Percentiles rank a stretch among this genome's conserved stretches.
phyloP scores from a whole-genome alignment of 352 stramenopile species.

The Phytopythium chamaehyphon region DNA sequence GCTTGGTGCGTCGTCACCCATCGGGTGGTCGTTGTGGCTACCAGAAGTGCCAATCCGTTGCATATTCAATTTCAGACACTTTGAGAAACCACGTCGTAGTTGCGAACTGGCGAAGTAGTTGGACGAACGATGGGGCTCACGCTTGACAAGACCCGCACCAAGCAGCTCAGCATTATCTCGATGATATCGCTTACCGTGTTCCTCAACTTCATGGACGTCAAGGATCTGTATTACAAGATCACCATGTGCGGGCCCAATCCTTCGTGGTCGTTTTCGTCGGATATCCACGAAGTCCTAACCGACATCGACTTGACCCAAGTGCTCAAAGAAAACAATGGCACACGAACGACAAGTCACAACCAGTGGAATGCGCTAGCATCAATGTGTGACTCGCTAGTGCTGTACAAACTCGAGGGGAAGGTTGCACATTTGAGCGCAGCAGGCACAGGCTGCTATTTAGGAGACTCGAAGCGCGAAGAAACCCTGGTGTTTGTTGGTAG shows the following conservation, averaged over 20 bases:
- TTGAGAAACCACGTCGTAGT: no score
- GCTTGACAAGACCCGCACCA: constrained; percentile 1
- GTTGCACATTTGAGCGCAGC: constrained; percentile 12
- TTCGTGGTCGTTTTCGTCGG: constrained; percentile 11
- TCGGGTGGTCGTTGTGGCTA: no score
- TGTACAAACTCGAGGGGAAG: constrained; percentile 13
- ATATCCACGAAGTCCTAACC: constrained; percentile 15
- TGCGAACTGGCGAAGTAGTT: no score
- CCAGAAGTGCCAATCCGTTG: no score
- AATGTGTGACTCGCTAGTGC: constrained; percentile 15
- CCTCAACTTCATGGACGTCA: constrained; percentile 23
- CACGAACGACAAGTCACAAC: constrained; percentile 8
- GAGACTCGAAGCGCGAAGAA: constrained; percentile 10
- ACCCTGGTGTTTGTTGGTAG: constrained; percentile 17
- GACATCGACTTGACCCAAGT: constrained; percentile 14
- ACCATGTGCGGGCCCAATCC: constrained; percentile 15
- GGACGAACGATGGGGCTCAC: neutral
- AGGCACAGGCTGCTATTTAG: constrained; percentile 14
- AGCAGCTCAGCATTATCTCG: constrained; percentile 14
- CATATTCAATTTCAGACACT: no score
- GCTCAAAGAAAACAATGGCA: constrained; percentile 11
- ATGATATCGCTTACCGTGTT: constrained; percentile 22
- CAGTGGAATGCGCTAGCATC: constrained; percentile 20
- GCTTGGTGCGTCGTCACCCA: no score
- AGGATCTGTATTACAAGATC: constrained; percentile 24